Conservation (phyloP, 495 filamentous ascomycete species). For the Neurospora sublineolata region DNA sequence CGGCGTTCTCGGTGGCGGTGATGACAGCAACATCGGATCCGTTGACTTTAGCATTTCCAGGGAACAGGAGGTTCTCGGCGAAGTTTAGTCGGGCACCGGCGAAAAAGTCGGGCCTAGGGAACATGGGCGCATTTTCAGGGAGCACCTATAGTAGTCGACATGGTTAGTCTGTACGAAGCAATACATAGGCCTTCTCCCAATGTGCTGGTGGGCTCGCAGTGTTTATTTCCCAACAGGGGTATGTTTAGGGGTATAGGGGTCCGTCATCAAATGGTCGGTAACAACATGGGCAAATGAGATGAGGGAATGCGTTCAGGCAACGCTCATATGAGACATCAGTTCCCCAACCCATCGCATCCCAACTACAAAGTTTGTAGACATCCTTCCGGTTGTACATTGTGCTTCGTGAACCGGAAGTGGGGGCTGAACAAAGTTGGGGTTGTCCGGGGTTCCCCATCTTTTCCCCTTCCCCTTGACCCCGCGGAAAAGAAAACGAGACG, state of each 20-base stretch:
- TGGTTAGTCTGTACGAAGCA: neutral
- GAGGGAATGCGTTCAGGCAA: neutral
- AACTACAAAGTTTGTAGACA: neutral
- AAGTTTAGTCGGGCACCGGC: conserved; percentile 70
- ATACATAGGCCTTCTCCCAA: neutral
- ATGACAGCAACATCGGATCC: conserved; percentile 58
- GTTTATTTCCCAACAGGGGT: neutral
- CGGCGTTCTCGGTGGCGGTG: conserved; percentile 55
- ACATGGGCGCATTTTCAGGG: conserved; percentile 53
- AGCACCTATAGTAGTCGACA: conserved; percentile 46
- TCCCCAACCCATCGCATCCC: neutral
- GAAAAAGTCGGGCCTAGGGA: conserved; percentile 80
- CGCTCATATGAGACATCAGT: neutral
- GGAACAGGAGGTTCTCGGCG: conserved; percentile 83
- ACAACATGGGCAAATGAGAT: neutral
- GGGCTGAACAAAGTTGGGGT: neutral
- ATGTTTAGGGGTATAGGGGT: neutral
- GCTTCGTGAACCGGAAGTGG: conserved; percentile 1
- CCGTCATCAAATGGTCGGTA: neutral
- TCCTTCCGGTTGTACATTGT: neutral
- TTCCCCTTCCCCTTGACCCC: neutral
- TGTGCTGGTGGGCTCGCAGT: neutral
- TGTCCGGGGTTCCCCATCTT: neutral
- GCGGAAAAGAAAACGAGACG: neutral
- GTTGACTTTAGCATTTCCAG: conserved; percentile 34